Percentiles rank a stretch among this genome's conserved stretches.
phyloP scores from a whole-genome alignment of 345 rosid genomes.

The Eutrema yunnanense region DNA sequence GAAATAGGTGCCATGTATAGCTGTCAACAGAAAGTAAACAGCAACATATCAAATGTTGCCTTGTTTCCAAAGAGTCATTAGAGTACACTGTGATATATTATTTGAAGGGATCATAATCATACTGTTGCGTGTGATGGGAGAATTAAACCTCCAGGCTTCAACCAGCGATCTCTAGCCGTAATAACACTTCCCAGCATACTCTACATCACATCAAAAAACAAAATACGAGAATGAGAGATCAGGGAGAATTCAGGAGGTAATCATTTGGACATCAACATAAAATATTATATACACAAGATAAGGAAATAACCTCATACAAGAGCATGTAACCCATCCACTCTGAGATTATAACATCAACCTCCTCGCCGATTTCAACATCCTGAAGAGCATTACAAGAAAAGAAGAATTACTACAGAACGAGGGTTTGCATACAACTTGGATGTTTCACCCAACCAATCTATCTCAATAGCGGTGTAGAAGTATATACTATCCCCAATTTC shows the following conservation, averaged over 20 bases:
- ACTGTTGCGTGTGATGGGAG: slow-evolving; percentile 92
- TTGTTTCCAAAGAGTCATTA: slow-evolving; percentile 4
- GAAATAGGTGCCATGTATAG: slow-evolving; percentile 96
- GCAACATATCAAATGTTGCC: slow-evolving; percentile 17
- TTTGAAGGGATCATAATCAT: slow-evolving; percentile 18
- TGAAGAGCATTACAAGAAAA: slow-evolving; percentile 31
- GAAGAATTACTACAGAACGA: neutral
- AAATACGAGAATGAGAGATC: neutral
- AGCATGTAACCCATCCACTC: slow-evolving; percentile 99
- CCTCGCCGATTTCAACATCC: slow-evolving; percentile 96
- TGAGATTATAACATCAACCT: slow-evolving; percentile 92
- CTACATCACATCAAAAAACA: slow-evolving; percentile 32
- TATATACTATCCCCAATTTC: neutral
- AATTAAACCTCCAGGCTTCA: slow-evolving; percentile 90
- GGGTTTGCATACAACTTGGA: neutral
- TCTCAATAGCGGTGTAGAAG: neutral
- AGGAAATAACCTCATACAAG: slow-evolving; percentile 71
- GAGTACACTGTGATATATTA: neutral
- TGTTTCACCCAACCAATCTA: slow-evolving; percentile 4
- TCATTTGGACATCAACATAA: slow-evolving; percentile 3
- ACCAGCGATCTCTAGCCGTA: slow-evolving; percentile 93
- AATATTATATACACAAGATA: slow-evolving; percentile 2
- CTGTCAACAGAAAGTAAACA: slow-evolving; percentile 40
- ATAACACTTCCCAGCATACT: slow-evolving; percentile 99
- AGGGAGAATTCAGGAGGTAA: neutral